These are phyloP conservation scores for Arthrobotrys megalospora DNA, from an alignment of 2,329 filamentous ascomycete genomes.

Conservation along the genomic window DNA sequence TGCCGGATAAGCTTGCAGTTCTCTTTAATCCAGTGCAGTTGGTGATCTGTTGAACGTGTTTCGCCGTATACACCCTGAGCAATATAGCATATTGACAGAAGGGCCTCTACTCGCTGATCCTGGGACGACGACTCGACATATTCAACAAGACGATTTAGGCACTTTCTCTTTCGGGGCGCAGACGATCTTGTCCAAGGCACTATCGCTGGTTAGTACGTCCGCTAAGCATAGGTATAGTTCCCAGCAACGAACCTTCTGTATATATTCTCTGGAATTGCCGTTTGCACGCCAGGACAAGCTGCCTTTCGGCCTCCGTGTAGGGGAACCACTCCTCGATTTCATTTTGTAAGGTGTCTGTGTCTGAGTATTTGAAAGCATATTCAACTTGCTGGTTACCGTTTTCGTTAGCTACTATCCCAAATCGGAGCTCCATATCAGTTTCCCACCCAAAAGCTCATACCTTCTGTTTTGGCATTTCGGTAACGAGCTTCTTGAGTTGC, in stretches of 20 bases:
- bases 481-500: constrained; percentile 80
- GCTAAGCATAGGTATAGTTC: constrained; percentile 70
- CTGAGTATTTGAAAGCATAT: constrained; percentile 89
- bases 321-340: constrained; percentile 99
- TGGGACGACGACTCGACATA: constrained; percentile 67
- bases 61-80: constrained; percentile 66
- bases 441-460: constrained; percentile 67
- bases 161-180: constrained; percentile 66
- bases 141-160: constrained; percentile 67
- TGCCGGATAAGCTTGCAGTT: constrained; percentile 63
- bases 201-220: constrained; percentile 73
- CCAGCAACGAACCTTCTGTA: constrained; percentile 74
- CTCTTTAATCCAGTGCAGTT: constrained; percentile 63
- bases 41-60: constrained; percentile 65
- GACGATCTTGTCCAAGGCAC: constrained; percentile 74
- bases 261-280: constrained; percentile 76
- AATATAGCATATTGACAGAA: constrained; percentile 70
- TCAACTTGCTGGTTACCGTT: constrained; percentile 66
- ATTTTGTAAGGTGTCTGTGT: constrained; percentile 81
- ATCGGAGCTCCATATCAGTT: background rate
- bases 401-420: constrained; percentile 21
- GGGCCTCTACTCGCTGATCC: constrained; percentile 68
- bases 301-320: constrained; percentile 88
- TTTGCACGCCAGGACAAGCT: constrained; percentile 81
- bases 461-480: constrained; percentile 79